Percentiles rank a stretch among this genome's conserved stretches.
Evolutionary conservation across 441 rosid species (phyloP).

Genomic region (Aquilaria agallochum): DNA sequence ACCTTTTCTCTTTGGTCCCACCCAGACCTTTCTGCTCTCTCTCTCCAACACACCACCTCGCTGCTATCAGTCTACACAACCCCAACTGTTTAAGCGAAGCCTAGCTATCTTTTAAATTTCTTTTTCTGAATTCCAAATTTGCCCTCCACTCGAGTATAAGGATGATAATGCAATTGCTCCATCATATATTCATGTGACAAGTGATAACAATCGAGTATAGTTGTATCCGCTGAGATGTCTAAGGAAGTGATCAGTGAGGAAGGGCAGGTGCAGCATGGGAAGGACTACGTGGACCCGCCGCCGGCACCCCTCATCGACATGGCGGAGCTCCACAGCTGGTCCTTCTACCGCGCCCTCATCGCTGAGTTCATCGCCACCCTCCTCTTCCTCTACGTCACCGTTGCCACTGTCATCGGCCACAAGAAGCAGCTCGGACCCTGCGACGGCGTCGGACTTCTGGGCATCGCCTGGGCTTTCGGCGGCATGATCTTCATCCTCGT

Average conservation of each 20-base stretch:
- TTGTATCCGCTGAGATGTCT: neutral
- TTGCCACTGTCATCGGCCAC: slow-evolving; percentile 77
- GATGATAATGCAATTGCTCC: too few species aligned
- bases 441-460: slow-evolving; percentile 70
- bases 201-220: too few species aligned
- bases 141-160: too few species aligned
- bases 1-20: slow-evolving; percentile 6
- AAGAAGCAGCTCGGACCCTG: slow-evolving; percentile 50
- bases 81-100: too few species aligned
- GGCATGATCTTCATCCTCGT: slow-evolving; percentile 85
- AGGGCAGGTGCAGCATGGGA: slow-evolving; percentile 28
- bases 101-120: too few species aligned
- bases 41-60: neutral
- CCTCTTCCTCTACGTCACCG: slow-evolving; percentile 65
- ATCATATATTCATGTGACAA: too few species aligned
- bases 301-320: slow-evolving; percentile 62
- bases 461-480: slow-evolving; percentile 92
- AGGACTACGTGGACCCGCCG: slow-evolving; percentile 85
- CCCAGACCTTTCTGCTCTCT: neutral
- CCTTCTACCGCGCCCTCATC: slow-evolving; percentile 78
- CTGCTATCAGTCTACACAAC: too few species aligned
- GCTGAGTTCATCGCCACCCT: slow-evolving; percentile 86
- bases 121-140: too few species aligned
- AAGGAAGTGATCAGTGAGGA: slow-evolving; percentile 35
- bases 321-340: slow-evolving; percentile 67